These are phyloP conservation scores for Oryza rufipogon DNA, from an alignment of 176 grass and related monocot genomes.

Conservation along the genomic window DNA sequence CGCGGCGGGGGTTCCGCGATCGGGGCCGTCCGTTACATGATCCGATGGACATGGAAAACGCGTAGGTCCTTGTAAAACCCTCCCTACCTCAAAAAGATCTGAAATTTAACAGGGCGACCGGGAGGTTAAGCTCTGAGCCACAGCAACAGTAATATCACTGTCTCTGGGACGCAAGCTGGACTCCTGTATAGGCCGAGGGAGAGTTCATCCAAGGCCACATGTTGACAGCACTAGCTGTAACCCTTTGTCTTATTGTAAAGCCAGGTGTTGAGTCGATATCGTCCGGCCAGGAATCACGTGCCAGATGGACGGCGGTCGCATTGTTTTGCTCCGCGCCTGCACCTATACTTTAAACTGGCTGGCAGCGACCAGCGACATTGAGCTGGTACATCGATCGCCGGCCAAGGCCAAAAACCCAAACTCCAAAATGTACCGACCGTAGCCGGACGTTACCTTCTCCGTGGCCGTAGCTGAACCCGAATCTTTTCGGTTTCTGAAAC, in stretches of 20 bases:
- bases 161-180: too few species aligned
- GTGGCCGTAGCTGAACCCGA: neutral
- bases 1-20: neutral
- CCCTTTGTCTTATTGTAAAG: neutral
- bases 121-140: too few species aligned
- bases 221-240: neutral
- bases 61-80: neutral
- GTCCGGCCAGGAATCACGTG: constrained; percentile 30
- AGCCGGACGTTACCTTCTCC: too few species aligned
- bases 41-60: neutral
- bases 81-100: too few species aligned
- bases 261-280: neutral
- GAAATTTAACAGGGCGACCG: too few species aligned
- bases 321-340: neutral
- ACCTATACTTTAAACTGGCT: neutral
- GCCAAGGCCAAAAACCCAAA: constrained; percentile 6
- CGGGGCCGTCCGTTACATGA: neutral
- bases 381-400: constrained; percentile 20
- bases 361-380: neutral
- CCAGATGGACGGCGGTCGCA: neutral
- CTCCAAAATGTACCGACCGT: neutral
- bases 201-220: neutral
- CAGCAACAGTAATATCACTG: too few species aligned
- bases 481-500: neutral
- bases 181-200: too few species aligned